Conservation (phyloP, 768 basidiomycete species). For the Leccinum uliginosum region DNA sequence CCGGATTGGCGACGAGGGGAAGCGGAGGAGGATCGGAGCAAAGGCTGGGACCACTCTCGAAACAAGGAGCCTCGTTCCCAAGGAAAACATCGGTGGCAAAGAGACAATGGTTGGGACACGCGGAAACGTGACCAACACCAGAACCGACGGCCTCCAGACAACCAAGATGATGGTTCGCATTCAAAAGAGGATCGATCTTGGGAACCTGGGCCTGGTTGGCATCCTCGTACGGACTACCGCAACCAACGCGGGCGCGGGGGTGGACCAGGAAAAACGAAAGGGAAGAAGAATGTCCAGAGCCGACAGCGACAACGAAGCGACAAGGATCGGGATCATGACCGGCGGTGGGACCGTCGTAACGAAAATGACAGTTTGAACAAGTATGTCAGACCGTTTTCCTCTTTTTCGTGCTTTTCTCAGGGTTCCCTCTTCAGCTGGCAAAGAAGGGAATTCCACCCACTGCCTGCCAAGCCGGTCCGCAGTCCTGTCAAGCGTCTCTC, state of each 20-base stretch:
- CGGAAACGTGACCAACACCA: conserved; percentile 45
- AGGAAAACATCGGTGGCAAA: conserved; percentile 32
- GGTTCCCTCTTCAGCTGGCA: conserved; percentile 51
- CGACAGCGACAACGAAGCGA: conserved; percentile 32
- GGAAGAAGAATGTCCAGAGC: conserved; percentile 33
- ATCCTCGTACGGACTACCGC: conserved; percentile 42
- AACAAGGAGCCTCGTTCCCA: conserved; percentile 31
- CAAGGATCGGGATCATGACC: conserved; percentile 24
- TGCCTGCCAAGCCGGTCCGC: conserved; percentile 36
- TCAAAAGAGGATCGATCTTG: conserved; percentile 54
- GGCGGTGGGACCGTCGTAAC: conserved; percentile 35
- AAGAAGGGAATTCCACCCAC: conserved; percentile 46
- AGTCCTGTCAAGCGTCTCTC: conserved; percentile 38
- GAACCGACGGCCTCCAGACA: conserved; percentile 31
- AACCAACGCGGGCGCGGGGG: conserved; percentile 35
- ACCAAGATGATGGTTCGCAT: conserved; percentile 19
- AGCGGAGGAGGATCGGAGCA: conserved; percentile 35
- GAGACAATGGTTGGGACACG: conserved; percentile 48
- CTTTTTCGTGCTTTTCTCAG: conserved; percentile 7
- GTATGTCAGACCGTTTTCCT: conserved; percentile 38
- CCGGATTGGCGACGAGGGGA: conserved; percentile 39
- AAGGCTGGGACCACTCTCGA: conserved; percentile 34
- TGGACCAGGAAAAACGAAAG: conserved; percentile 34
- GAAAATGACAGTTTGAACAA: conserved; percentile 74
- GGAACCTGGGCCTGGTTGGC: conserved; percentile 72